Conservation (phyloP, 495 filamentous ascomycete genomes). For the Jackrogersella multiformis region DNA sequence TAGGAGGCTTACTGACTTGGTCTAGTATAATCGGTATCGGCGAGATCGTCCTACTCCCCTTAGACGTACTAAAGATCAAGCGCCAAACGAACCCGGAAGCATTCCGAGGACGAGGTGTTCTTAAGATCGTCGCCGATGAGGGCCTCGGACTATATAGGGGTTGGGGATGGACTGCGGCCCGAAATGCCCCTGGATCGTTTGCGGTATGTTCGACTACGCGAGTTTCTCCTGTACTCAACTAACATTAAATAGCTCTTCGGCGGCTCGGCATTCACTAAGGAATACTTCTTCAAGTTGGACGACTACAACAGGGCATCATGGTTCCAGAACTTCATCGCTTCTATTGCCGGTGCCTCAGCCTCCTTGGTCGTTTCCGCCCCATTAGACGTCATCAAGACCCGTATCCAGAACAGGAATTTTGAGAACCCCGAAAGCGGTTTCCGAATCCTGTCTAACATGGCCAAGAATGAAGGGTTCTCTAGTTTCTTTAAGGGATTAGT, state of each 20-base stretch:
- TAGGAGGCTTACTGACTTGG: conserved; percentile 25
- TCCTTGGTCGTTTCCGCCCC: conserved; percentile 94
- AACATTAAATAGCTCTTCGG: conserved; percentile 80
- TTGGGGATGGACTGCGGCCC: conserved; percentile 96
- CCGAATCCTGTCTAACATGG: conserved; percentile 90
- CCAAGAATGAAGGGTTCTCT: conserved; percentile 80
- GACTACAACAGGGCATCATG: conserved; percentile 98
- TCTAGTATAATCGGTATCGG: conserved; percentile 91
- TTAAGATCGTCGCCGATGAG: conserved; percentile 91
- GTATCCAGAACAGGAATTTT: conserved; percentile 99
- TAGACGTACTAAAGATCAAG: conserved; percentile 99
- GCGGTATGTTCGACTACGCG: conserved; percentile 69
- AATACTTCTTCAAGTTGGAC: conserved; percentile 83
- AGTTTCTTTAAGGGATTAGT: conserved; percentile 98
- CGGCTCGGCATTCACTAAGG: conserved; percentile 97
- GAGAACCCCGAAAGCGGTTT: conserved; percentile 95
- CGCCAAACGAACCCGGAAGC: conserved; percentile 99
- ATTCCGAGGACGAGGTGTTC: conserved; percentile 90
- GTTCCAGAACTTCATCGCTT: conserved; percentile 97
- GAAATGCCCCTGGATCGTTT: conserved; percentile 97
- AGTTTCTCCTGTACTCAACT: not conserved
- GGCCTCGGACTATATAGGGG: conserved; percentile 96
- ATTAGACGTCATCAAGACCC: conserved; percentile 98
- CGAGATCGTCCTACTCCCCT: conserved; percentile 92
- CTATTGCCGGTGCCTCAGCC: conserved; percentile 90